Conservation (phyloP, 441 rosid species). For the Capsella rubella region DNA sequence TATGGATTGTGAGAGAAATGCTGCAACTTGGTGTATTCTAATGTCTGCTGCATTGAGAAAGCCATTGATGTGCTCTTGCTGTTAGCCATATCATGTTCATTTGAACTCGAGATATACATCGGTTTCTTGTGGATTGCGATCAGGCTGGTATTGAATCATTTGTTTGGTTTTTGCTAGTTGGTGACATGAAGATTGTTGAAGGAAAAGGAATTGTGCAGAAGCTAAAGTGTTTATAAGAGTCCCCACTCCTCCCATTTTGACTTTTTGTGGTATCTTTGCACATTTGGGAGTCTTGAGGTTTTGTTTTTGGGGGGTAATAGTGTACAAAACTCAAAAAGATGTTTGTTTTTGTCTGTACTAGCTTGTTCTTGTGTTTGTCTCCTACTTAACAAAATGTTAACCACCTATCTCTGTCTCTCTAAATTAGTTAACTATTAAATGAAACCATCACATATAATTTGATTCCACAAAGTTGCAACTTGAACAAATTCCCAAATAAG, state of each 20-base stretch:
- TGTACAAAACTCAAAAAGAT: constrained; percentile 30
- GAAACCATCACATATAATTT: too few species aligned
- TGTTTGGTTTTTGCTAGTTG: not conserved
- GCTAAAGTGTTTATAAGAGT: constrained; percentile 7
- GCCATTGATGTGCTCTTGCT: not conserved
- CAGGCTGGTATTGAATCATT: not conserved
- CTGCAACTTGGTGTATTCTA: not conserved
- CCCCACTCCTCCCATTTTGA: constrained; percentile 24
- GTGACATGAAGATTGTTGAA: constrained; percentile 12
- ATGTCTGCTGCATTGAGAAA: not conserved
- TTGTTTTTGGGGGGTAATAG: not conserved
- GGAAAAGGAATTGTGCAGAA: constrained; percentile 26
- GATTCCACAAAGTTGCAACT: too few species aligned
- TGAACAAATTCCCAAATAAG: too few species aligned
- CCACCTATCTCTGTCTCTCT: too few species aligned
- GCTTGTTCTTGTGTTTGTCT: not conserved
- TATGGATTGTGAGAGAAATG: not conserved
- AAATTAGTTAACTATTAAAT: too few species aligned
- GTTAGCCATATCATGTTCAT: not conserved
- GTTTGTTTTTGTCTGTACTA: constrained; percentile 23
- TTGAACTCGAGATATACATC: not conserved
- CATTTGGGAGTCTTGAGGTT: constrained; percentile 19
- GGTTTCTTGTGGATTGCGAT: constrained; percentile 7
- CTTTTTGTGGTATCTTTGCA: constrained; percentile 13
- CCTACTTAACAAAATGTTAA: not conserved